These are phyloP conservation scores for Elaeagnus macrophylla DNA, from an alignment of 306 rosid species.

Conservation along the genomic window DNA sequence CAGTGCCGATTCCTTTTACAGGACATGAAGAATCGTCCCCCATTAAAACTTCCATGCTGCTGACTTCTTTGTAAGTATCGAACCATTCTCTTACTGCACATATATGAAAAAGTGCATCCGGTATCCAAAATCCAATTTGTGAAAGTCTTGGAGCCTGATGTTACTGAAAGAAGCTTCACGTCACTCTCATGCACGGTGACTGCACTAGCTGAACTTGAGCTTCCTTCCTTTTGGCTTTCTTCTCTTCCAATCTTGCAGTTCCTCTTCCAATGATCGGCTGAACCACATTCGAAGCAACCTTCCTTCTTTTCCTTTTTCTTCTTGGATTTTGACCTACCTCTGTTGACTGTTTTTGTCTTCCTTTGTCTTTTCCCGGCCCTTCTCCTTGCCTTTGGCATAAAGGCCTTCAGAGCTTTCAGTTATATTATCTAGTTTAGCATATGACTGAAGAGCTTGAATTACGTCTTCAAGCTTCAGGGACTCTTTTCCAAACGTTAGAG, in stretches of 20 bases:
- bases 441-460: too few species aligned
- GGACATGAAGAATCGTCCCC: background rate
- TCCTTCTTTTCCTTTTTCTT: too few species aligned
- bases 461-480: background rate
- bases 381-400: too few species aligned
- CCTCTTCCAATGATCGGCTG: too few species aligned
- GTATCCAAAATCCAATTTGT: background rate
- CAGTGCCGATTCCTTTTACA: background rate
- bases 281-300: too few species aligned
- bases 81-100: background rate
- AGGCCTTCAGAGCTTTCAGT: too few species aligned
- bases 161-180: background rate
- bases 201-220: slow-evolving; percentile 1
- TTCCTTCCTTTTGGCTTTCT: background rate
- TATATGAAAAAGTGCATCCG: background rate
- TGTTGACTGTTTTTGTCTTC: too few species aligned
- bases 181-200: background rate
- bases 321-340: too few species aligned
- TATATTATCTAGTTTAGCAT: too few species aligned
- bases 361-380: too few species aligned
- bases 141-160: background rate
- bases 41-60: background rate
- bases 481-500: background rate
- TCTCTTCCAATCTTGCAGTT: background rate
- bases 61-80: background rate